These are phyloP conservation scores for Xylaria curta DNA, from an alignment of 495 filamentous ascomycete genomes.

Conservation along the genomic window DNA sequence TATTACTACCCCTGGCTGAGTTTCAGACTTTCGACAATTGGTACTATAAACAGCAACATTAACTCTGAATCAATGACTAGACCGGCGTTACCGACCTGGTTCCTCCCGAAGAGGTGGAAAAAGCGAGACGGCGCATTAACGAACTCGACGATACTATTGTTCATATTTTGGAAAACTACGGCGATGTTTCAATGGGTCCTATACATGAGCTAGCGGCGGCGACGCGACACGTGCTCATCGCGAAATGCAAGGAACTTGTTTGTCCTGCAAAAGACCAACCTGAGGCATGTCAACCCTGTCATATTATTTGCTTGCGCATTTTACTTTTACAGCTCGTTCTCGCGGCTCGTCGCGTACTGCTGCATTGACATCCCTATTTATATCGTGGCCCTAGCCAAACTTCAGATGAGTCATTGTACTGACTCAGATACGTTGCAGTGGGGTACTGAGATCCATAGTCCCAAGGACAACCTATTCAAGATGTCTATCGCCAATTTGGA, in stretches of 20 bases:
- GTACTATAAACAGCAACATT: background rate
- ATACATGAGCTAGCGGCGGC: constrained; percentile 62
- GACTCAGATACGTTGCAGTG: constrained; percentile 26
- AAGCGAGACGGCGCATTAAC: constrained; percentile 58
- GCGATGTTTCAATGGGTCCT: constrained; percentile 64
- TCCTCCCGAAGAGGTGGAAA: constrained; percentile 47
- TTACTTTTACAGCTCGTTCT: background rate
- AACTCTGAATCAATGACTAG: background rate
- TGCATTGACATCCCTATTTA: background rate
- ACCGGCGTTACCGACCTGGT: background rate
- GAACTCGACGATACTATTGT: constrained; percentile 51
- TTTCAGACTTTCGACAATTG: background rate
- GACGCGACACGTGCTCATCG: constrained; percentile 52
- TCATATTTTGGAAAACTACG: constrained; percentile 59
- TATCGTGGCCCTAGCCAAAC: background rate
- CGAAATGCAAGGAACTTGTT: constrained; percentile 52
- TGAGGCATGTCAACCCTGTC: constrained; percentile 35
- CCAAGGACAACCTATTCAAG: constrained; percentile 56
- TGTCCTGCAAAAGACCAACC: constrained; percentile 51
- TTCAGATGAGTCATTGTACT: background rate
- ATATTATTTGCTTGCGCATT: background rate
- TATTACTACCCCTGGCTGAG: background rate
- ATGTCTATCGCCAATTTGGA: constrained; percentile 51
- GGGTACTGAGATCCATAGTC: constrained; percentile 43
- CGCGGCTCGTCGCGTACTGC: background rate